Evolutionary conservation across 2,329 filamentous ascomycete genomes (phyloP).

Genomic region (Teratosphaeria zuluensis): DNA sequence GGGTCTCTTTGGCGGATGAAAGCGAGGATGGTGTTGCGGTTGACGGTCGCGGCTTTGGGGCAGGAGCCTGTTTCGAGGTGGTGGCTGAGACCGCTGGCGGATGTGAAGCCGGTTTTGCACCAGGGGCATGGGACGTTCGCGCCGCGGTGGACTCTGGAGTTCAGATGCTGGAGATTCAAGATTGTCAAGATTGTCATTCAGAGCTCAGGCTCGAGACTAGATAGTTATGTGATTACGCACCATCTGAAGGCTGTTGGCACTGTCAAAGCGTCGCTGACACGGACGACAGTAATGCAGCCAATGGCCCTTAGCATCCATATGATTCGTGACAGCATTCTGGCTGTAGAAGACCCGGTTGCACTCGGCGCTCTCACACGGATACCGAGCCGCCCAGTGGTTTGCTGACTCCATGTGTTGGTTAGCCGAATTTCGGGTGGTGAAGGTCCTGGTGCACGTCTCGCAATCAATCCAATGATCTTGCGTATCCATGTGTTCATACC

Average conservation of each 20-base stretch:
- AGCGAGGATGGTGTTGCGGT: conserved; percentile 40
- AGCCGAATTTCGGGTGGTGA: conserved; percentile 14
- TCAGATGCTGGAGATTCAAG: conserved; percentile 42
- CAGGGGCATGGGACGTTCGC: conserved; percentile 44
- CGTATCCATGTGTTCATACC: conserved; percentile 11
- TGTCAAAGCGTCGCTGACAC: conserved; percentile 25
- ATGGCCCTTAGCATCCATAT: conserved; percentile 20
- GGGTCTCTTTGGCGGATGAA: conserved; percentile 40
- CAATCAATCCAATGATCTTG: conserved; percentile 15
- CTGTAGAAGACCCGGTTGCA: conserved; percentile 15
- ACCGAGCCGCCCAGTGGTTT: conserved; percentile 18
- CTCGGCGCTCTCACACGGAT: conserved; percentile 17
- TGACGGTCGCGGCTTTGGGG: conserved; percentile 33
- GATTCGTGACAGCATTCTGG: conserved; percentile 12
- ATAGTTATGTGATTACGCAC: background rate
- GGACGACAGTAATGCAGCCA: conserved; percentile 23
- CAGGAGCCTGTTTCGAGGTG: conserved; percentile 51
- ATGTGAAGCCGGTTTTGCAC: conserved; percentile 38
- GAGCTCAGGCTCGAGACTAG: background rate
- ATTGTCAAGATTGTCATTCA: background rate
- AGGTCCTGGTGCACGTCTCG: conserved; percentile 21
- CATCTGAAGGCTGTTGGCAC: conserved; percentile 19
- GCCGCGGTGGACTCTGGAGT: conserved; percentile 42
- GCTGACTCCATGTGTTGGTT: conserved; percentile 25
- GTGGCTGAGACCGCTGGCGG: conserved; percentile 45